Conservation (phyloP, 2,329 filamentous ascomycete species). For the Cercospora berteroae region DNA sequence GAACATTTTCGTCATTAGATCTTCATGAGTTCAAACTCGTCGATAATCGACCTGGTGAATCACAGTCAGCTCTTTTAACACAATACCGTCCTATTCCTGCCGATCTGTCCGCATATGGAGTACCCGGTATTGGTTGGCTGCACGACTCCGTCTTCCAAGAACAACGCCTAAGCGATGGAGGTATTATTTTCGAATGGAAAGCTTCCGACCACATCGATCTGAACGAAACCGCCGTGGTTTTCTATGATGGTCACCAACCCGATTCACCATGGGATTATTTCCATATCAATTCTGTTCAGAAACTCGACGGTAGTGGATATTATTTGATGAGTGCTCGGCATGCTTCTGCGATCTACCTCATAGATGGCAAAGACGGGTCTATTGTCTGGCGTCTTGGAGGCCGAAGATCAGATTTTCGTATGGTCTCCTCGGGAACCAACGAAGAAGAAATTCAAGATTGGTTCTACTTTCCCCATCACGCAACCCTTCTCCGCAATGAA, state of each 20-base stretch:
- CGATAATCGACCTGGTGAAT: not conserved
- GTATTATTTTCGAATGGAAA: conserved; percentile 46
- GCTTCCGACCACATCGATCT: conserved; percentile 43
- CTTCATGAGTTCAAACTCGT: conserved; percentile 42
- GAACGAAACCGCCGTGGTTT: conserved; percentile 11
- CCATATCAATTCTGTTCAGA: conserved; percentile 43
- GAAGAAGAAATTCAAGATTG: not conserved
- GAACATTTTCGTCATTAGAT: conserved; percentile 31
- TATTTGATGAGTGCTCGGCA: conserved; percentile 42
- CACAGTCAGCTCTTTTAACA: not conserved
- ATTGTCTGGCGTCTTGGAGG: conserved; percentile 45
- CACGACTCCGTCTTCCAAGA: conserved; percentile 44
- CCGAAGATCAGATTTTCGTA: not conserved
- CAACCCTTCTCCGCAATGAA: not conserved
- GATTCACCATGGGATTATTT: not conserved
- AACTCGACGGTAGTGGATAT: conserved; percentile 38
- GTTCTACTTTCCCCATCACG: not conserved
- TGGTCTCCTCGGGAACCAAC: not conserved
- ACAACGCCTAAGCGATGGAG: conserved; percentile 43
- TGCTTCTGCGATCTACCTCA: conserved; percentile 41
- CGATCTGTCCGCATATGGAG: not conserved
- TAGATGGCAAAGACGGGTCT: conserved; percentile 36
- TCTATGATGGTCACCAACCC: not conserved
- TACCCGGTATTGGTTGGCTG: conserved; percentile 9
- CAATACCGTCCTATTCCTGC: not conserved